phyloP scores from a whole-genome alignment of 106 monocot genomes.

The Acorus calamus region DNA sequence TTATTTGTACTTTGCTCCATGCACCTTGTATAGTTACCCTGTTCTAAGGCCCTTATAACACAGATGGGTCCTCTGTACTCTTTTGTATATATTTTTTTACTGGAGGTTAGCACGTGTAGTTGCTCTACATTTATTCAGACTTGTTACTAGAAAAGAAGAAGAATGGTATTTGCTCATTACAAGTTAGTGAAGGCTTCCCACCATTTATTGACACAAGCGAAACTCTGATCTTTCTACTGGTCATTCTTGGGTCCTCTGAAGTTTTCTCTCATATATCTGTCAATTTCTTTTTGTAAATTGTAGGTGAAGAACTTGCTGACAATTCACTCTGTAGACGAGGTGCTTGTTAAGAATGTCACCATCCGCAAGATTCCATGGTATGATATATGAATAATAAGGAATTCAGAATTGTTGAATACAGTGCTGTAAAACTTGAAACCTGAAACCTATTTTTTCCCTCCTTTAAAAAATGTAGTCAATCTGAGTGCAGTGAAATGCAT shows the following conservation, averaged over 20 bases:
- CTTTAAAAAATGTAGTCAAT: no score
- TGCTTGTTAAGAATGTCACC: constrained; percentile 74
- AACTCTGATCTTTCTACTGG: neutral
- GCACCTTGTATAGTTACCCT: no score
- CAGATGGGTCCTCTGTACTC: no score
- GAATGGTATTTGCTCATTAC: no score
- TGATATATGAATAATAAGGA: neutral
- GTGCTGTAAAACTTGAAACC: neutral
- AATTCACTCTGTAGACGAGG: constrained; percentile 51
- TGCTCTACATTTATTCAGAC: no score
- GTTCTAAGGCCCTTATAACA: no score
- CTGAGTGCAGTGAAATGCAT: no score
- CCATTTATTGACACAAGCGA: neutral
- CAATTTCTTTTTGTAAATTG: constrained; percentile 6
- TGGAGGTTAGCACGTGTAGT: no score
- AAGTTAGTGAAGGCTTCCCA: no score
- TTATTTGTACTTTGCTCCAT: neutral
- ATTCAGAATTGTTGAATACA: neutral
- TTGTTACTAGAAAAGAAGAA: no score
- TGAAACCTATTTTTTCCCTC: neutral
- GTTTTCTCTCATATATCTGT: neutral
- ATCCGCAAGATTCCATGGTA: constrained; percentile 96
- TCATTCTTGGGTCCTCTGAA: neutral
- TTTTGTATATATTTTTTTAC: no score
- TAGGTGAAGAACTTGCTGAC: constrained; percentile 84